phyloP scores from a whole-genome alignment of 2,329 filamentous ascomycete species.

The Colletotrichum tofieldiae region DNA sequence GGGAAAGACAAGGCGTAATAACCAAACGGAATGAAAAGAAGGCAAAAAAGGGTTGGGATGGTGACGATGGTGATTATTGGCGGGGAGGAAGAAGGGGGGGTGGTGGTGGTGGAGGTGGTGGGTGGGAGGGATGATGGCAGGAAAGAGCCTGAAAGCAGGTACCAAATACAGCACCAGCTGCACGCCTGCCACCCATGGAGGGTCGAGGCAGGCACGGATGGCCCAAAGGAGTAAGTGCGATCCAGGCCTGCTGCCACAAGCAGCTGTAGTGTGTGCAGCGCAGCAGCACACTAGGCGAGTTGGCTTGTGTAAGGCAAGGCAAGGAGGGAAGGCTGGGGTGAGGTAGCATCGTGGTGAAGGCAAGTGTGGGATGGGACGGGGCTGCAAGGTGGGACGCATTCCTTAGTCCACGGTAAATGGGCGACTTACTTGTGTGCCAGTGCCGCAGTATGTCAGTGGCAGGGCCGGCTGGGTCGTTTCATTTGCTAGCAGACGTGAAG shows the following conservation, averaged over 20 bases:
- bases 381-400: not conserved
- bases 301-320: conserved; percentile 19
- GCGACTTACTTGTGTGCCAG: conserved; percentile 5
- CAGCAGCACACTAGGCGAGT: conserved; percentile 2
- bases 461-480: not conserved
- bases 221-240: conserved; percentile 33
- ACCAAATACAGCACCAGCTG: conserved; percentile 22
- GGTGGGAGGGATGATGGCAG: conserved; percentile 21
- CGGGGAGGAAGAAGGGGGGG: conserved; percentile 7
- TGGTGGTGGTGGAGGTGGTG: conserved; percentile 7
- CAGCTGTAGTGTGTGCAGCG: conserved; percentile 22
- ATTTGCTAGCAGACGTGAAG: conserved; percentile 20
- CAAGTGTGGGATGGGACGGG: not conserved
- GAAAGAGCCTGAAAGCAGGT: conserved; percentile 40
- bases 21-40: not conserved
- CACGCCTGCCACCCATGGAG: conserved; percentile 29
- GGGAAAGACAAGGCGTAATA: conserved; percentile 1
- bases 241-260: conserved; percentile 26
- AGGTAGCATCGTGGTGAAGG: not conserved
- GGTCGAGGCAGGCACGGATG: conserved; percentile 23
- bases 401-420: not conserved
- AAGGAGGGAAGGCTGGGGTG: conserved; percentile 1
- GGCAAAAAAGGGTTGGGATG: conserved; percentile 12
- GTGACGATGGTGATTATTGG: conserved; percentile 37
- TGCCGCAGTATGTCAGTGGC: conserved; percentile 2